Conservation (phyloP, 352 stramenopile species). For the Phytophthora sansomeana region DNA sequence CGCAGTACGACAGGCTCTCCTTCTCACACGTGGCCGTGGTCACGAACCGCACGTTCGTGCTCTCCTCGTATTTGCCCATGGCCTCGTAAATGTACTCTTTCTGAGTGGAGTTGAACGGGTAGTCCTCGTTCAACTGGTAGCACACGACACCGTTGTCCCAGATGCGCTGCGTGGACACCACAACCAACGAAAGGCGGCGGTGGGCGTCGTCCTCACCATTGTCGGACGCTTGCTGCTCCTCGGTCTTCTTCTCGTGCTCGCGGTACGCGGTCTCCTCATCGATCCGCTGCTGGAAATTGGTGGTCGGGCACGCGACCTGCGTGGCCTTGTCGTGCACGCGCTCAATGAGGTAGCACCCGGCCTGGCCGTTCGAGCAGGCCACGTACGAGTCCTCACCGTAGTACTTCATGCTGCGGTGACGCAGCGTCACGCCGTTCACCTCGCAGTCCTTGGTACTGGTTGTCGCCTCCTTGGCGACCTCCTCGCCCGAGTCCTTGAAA, state of each 20-base stretch:
- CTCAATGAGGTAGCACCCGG: constrained; percentile 73
- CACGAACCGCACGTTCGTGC: constrained; percentile 83
- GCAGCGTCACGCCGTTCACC: constrained; percentile 62
- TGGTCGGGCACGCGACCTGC: constrained; percentile 63
- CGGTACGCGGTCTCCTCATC: constrained; percentile 44
- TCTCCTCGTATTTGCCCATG: constrained; percentile 70
- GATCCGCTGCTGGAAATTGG: constrained; percentile 49
- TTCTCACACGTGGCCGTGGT: constrained; percentile 54
- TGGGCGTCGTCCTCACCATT: constrained; percentile 23
- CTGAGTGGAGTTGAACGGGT: constrained; percentile 68
- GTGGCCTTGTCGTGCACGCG: constrained; percentile 64
- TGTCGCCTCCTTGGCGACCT: background rate
- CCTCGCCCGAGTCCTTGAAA: constrained; percentile 13
- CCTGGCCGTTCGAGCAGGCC: constrained; percentile 66
- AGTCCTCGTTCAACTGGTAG: constrained; percentile 73
- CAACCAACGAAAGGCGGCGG: constrained; percentile 67
- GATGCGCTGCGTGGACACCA: constrained; percentile 67
- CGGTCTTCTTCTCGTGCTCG: constrained; percentile 21
- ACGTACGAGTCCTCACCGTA: constrained; percentile 80
- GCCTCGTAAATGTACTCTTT: constrained; percentile 67
- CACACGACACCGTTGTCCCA: constrained; percentile 79
- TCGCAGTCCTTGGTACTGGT: constrained; percentile 52
- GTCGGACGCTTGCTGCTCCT: constrained; percentile 16
- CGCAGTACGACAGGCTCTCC: constrained; percentile 62
- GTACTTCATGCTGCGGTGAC: constrained; percentile 74